Evolutionary conservation across 2,329 filamentous ascomycete genomes (phyloP), one percentile per base, ranked within the genome.

Genomic region (Sporothrix pseudoabietina): DNA sequence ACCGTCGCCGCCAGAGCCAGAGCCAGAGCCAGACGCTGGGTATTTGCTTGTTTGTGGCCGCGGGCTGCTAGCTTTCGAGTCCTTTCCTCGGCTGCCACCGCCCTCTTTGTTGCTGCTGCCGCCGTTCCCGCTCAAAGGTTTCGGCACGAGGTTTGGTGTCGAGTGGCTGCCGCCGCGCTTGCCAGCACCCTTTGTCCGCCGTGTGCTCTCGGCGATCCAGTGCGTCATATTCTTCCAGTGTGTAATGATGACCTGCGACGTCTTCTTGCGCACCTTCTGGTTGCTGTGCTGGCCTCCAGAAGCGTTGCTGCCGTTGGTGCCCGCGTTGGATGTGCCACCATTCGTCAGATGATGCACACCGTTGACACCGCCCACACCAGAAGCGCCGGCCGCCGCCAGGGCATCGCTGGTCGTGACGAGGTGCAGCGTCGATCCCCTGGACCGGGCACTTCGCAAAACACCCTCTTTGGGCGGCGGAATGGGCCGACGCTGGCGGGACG

Each of bases 391-490:
- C 80, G n/a, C 80, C 76, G 26, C 81, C 81, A 88, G 76, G 0
- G 83, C 84, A 22, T 88, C 87, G 7, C 85, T 85, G 0, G 89
- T 90, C 10, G 92, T 92, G 54, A 97, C 94, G 4, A 97, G 88
- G 79, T 97, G 94, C 44, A 98, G 87, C 76, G 94, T 96, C 77
- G 94, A 97, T 59, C 93, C 92, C 74, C 93, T 87, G 76, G 92
- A 92, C 77, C 91, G 87, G 74, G 92, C 89, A 75, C 89, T 90
- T 76, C 89, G 85, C 72, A 91, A 81, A 12, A 89, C 82, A 16
- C 89, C 88, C 80, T 98, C 94, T 80, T 98, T 98, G 1, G 95
- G 94, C 57, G 95, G 95, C 10, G 92, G 93, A 55, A 93, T 85
- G 6, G 94, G 89, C 52, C 87, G 91, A 66, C 93, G 90, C 75